Percentiles rank a stretch among this genome's conserved stretches.
These are phyloP conservation scores for Vitis rotundifolia DNA, from an alignment of 164 flowering plant genomes.

Conservation along the genomic window DNA sequence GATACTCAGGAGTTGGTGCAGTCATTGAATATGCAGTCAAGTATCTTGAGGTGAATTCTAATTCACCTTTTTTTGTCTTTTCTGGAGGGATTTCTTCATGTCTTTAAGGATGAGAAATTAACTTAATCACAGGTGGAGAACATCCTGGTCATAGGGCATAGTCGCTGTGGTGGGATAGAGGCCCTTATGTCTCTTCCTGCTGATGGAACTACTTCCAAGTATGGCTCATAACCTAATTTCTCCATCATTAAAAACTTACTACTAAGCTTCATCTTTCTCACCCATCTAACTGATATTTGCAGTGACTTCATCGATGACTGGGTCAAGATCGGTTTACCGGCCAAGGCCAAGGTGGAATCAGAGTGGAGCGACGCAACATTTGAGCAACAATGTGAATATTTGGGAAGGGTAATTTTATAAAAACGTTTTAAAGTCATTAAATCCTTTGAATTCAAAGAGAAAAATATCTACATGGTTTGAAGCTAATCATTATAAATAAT, in stretches of 20 bases:
- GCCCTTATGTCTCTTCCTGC: conserved; percentile 26
- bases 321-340: conserved; percentile 26
- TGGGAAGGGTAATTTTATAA: conserved; percentile 27
- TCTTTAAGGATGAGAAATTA: too few species aligned
- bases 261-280: too few species aligned
- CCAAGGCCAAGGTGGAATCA: conserved; percentile 23
- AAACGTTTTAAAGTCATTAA: too few species aligned
- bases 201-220: conserved; percentile 12
- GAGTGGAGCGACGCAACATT: not conserved
- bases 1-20: conserved; percentile 62
- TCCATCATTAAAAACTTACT: not conserved
- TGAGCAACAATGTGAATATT: conserved; percentile 4
- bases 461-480: too few species aligned
- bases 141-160: conserved; percentile 38
- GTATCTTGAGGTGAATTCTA: conserved; percentile 44
- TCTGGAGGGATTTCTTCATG: too few species aligned
- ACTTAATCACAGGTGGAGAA: conserved; percentile 23
- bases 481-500: too few species aligned
- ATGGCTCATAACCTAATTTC: not conserved
- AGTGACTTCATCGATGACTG: conserved; percentile 39
- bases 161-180: conserved; percentile 35
- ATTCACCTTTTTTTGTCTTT: too few species aligned
- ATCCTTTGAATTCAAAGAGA: too few species aligned
- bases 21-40: conserved; percentile 68
- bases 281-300: not conserved